Base-by-base conservation (phyloP, 108 stramenopile species). In the Pseudonitzschia pungens region DNA sequence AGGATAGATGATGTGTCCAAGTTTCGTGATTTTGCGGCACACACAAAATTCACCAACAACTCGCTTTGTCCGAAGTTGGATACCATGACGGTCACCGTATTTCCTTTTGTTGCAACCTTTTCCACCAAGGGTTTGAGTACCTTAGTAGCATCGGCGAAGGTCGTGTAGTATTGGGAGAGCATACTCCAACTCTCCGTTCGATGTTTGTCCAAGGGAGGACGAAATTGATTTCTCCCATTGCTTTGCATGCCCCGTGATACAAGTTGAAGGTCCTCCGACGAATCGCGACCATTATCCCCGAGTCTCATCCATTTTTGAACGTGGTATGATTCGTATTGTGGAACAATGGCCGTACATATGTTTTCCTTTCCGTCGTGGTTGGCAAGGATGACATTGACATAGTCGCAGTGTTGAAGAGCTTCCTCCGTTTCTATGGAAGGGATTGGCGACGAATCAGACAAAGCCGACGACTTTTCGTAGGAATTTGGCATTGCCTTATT, bases 21-120 rank as follows among this genome's bases (percentile, higher is more conserved):
- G 21, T 73, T 56, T 51, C 84, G 64, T 16, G 87, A 81, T 53
- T 75, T 74, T n/a, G 91, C 88, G 43, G 74, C 51, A 64, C 94
- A 95, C 1, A 81, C 86, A 72, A 91, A 92, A 57, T 95, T 95
- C 24, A 78, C 75, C 22, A 95, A 73, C 24, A 95, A 62, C 72
- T 92, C 91, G 53, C 81, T 78, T 69, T 92, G 89, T 41, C 94
- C 94, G 71, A 78, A 74, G 68, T 95, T 95, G 10, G 82, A 83
- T 4, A 89, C 89, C 87, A 92, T 85, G 43, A 95, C 91, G 22
- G 90, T 77, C 22, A 95, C 85, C 15, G 88, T 88, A 45, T 87
- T 89, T 18, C 70, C 66, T n/a, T 54, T 53, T 6, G 60, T 75
- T 16, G 87, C 85, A 65, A 90, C 79, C 16, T 80, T 62, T 57